Base-by-base conservation (phyloP, 306 rosid species). In the Corylus heterophylla region DNA sequence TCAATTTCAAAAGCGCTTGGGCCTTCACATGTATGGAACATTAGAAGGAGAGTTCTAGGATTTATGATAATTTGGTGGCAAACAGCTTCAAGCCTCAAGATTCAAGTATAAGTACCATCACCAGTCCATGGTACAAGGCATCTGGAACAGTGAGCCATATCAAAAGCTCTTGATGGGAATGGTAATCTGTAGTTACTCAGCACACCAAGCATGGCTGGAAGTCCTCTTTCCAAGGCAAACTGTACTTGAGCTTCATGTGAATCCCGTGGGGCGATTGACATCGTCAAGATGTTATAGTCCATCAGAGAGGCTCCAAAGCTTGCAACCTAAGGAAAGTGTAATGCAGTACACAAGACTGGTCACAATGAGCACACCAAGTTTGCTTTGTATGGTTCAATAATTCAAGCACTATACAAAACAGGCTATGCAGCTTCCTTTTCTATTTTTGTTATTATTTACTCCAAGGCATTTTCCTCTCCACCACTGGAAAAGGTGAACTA, bases 121-220 rank as follows among this genome's bases (percentile, higher is more conserved):
- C 73, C 79, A 52, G 86, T 85, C 93, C 93, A 89, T 12, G 56
- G 82, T 63, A 89, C 85, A 78, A 89, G 90, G 76, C 93, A 89
- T 81, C 93, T 82, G 50, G 93, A 89, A 82, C 93, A 89, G 76
- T 89, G 93, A 29, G 84, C 89, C 89, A 89, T 81, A 62, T 89
- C 93, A 79, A 89, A 89, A 14, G 89, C 80, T 48, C 86, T 87
- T 63, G 93, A 85, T 58, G 93, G 89, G 75, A 85, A 89, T 81
- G 93, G 76, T 31, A 87, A 76, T 50, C 90, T 87, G 49, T 86
- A 81, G 80, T 47, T 80, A 85, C 93, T 85, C 29, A 89, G 72
- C 11, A 89, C 86, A 66, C 87, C 90, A 83, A 89, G 87, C 83
- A 89, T 83, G 25, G 93, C 93, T 14, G 93, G 90, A 68, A 89